These are phyloP conservation scores for Proliferodiscus dingleyae DNA, from an alignment of 2,329 filamentous ascomycete species.

Conservation along the genomic window DNA sequence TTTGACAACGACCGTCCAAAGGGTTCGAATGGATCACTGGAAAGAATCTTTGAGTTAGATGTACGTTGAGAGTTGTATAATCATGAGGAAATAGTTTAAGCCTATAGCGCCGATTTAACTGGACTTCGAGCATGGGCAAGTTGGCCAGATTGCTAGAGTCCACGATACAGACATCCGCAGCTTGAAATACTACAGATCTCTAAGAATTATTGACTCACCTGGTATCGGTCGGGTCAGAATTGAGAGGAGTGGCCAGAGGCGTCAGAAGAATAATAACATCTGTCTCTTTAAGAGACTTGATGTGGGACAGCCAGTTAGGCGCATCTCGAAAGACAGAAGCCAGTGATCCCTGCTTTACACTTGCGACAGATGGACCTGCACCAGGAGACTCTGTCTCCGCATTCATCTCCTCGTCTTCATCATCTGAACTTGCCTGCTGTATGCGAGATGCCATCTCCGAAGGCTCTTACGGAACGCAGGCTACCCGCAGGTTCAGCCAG, in stretches of 20 bases:
- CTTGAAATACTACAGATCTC: too few relatives aligned
- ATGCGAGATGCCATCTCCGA: slow-evolving; percentile 15
- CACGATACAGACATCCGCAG: too few relatives aligned
- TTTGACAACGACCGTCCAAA: slow-evolving; percentile 59
- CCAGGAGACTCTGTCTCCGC: neutral
- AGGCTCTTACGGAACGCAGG: neutral
- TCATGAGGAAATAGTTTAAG: too few relatives aligned
- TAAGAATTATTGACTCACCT: neutral
- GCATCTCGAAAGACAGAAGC: slow-evolving; percentile 24
- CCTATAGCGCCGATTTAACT: too few relatives aligned
- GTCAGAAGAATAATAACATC: slow-evolving; percentile 59
- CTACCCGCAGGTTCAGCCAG: neutral
- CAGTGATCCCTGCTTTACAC: slow-evolving; percentile 1
- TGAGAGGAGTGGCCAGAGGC: slow-evolving; percentile 47
- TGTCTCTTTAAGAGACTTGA: slow-evolving; percentile 41
- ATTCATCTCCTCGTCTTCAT: slow-evolving; percentile 21
- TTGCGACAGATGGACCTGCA: neutral
- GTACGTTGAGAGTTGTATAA: too few relatives aligned
- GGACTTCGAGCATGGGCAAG: too few relatives aligned
- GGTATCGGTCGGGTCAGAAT: slow-evolving; percentile 36
- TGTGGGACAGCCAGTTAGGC: slow-evolving; percentile 44
- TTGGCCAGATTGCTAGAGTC: too few relatives aligned
- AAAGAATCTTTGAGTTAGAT: neutral
- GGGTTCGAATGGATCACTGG: slow-evolving; percentile 67
- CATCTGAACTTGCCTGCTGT: slow-evolving; percentile 4